Base-by-base conservation (phyloP, 2,329 filamentous ascomycete species). In the Alternaria solani region DNA sequence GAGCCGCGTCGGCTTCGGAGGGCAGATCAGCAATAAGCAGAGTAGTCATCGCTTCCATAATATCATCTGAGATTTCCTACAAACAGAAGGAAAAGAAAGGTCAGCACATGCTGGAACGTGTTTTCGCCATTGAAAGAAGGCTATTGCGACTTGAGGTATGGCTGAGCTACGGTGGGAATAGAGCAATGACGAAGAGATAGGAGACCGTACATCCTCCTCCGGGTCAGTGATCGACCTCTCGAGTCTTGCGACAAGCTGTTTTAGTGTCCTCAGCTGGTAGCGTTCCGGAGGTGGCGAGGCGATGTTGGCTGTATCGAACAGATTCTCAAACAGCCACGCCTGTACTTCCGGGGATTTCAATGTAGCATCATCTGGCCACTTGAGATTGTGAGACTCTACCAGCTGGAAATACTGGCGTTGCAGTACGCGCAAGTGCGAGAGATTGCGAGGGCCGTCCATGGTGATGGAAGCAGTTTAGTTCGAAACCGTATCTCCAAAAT, bases 51-150 rank as follows among this genome's bases (percentile, higher is more conserved):
- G 84, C 82, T 56, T 83, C 83, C 85, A 94, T 91, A 70, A 97
- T 85, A 77, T 90, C 85, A 78, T 96, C 92, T 63, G 90, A 93
- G 47, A 97, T 89, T 77, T 90, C 93, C 94, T 97, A 80, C 64
- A 65, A 55, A 43, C 53, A 68, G 66, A 36, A 61, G 59, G 63
- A 61, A 66, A 47, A 49, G 51, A 63, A 28, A 63, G 56, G 70
- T 75, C 62, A 75, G 72, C 67, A 58, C 25, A 39, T 59, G 57
- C 63, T 53, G 46, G 38, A 41, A n/a, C 18, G 44, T 11, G 23
- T 44, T 32, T 42, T 49, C 44, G 49, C 46, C 34, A 32, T 38
- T 41, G 39, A 20, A 41, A 16, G n/a, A 39, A 51, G 36, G n/a
- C 23, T 48, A 46, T 42, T 46, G 30, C 43, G 26, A 26, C 34